Base-by-base conservation (phyloP, 2,329 filamentous ascomycete genomes). In the Fusarium decemcellulare region DNA sequence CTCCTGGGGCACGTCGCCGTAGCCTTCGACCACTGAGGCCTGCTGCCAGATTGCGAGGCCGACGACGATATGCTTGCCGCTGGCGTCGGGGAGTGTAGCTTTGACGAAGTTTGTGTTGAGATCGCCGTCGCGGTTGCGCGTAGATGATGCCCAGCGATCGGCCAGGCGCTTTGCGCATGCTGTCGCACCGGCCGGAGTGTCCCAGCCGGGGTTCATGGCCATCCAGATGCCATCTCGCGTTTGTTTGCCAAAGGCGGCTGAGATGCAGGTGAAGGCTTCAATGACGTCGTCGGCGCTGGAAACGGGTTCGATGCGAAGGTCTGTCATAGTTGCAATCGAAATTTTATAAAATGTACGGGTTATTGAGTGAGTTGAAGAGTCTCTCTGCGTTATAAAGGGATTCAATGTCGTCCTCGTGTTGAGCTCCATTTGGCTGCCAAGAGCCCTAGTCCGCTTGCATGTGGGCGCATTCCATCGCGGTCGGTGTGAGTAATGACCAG, bases 31-130 rank as follows among this genome's bases (percentile, higher is more conserved):
- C 8, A 79, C 75, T 0, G 87, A 88, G 0, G 79, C 74, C 67
- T 90, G 87, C 9, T 79, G 71, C 88, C 88, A 90, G 59, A 88
- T 84, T 4, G 87, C 86, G 30, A 86, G 63, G 15, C 87, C 88
- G 10, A 79, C 87, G n/a, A 88, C 78, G 9, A 68, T 55, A 42
- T 76, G 76, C 29, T 55, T 44, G 23, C 67, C 54, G 1, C 78
- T 66, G 1, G 81, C 74, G 2, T 80, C 69, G 2, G 81, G 77
- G 0, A 88, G 48, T 0, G 84, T 87, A 2, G 86, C 87, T 64
- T 88, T 88, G 63, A 89, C 78, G 64, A 86, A 88, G 2, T 88
- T 57, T 1, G 82, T 84, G 71, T 86, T 88, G 2, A 81, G 79
- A 9, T 82, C 72, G n/a, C 85, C 84, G 37, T 80, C 66, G 9